Percentiles rank a stretch among this genome's conserved stretches.
Evolutionary conservation across 2,329 filamentous ascomycete species (phyloP).

Genomic region (Aspergillus bombycis): DNA sequence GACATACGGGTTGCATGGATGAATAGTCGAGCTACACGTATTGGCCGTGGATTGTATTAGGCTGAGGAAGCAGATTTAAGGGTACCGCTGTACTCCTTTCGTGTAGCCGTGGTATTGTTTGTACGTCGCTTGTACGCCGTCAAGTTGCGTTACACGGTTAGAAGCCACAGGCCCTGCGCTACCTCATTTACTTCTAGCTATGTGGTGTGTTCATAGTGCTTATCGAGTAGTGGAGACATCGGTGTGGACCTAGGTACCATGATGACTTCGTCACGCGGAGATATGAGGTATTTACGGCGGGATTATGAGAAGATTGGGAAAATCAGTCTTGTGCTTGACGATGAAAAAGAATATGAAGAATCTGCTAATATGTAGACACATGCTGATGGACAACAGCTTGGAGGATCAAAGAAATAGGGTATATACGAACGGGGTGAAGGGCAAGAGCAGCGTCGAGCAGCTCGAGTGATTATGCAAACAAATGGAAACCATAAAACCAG

Average conservation of each 20-base stretch:
- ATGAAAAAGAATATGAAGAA: background rate
- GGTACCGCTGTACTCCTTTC: background rate
- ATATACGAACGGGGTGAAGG: slow-evolving; percentile 14
- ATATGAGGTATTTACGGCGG: background rate
- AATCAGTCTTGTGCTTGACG: background rate
- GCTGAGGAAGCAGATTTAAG: background rate
- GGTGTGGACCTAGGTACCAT: too few species aligned
- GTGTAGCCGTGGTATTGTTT: background rate
- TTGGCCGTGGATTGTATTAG: background rate
- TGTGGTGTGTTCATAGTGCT: too few species aligned
- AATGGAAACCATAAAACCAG: background rate
- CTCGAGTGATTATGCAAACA: slow-evolving; percentile 12
- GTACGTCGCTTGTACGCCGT: background rate
- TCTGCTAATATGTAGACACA: slow-evolving; percentile 9
- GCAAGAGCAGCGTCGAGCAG: slow-evolving; percentile 13
- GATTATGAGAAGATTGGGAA: background rate
- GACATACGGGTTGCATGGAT: background rate
- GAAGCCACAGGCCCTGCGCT: background rate
- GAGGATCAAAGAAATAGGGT: slow-evolving; percentile 11
- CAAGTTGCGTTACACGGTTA: background rate
- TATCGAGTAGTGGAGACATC: background rate
- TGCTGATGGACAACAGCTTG: background rate
- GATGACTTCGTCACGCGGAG: background rate
- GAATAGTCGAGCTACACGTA: background rate
- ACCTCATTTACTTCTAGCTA: background rate